These are phyloP conservation scores for Yarrowia sp. DNA, from an alignment of 805 yeast genomes.

Conservation along the genomic window DNA sequence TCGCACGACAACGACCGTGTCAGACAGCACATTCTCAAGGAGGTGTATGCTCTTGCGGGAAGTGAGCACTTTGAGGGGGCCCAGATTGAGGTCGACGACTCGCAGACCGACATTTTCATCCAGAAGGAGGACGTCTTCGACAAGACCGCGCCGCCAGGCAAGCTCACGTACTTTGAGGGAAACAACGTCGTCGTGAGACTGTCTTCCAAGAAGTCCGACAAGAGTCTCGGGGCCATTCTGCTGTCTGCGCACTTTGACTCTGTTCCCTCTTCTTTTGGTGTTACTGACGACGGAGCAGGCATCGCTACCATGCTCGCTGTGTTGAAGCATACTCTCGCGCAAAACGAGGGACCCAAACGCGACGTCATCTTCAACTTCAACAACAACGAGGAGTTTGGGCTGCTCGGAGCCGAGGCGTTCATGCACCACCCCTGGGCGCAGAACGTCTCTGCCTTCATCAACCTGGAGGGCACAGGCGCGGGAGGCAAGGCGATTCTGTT, in stretches of 20 bases:
- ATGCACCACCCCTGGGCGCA: slow-evolving; percentile 69
- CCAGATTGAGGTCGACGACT: slow-evolving; percentile 44
- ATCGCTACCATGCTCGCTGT: slow-evolving; percentile 76
- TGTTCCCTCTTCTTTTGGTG: slow-evolving; percentile 82
- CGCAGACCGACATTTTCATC: slow-evolving; percentile 48
- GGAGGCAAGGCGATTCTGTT: slow-evolving; percentile 83
- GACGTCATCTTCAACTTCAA: slow-evolving; percentile 82
- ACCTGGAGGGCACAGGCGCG: slow-evolving; percentile 90
- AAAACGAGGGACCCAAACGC: slow-evolving; percentile 52
- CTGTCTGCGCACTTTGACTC: slow-evolving; percentile 84
- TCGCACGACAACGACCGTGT: slow-evolving; percentile 74
- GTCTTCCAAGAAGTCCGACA: not conserved
- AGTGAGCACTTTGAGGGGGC: slow-evolving; percentile 36
- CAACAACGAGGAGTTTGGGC: slow-evolving; percentile 85
- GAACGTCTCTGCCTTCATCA: slow-evolving; percentile 58
- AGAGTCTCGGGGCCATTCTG: slow-evolving; percentile 54
- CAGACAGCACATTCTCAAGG: slow-evolving; percentile 58
- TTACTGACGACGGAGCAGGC: slow-evolving; percentile 93
- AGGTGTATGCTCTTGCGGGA: slow-evolving; percentile 43
- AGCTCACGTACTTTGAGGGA: slow-evolving; percentile 75
- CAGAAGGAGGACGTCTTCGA: slow-evolving; percentile 48
- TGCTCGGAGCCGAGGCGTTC: slow-evolving; percentile 76
- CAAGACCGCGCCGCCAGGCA: slow-evolving; percentile 41
- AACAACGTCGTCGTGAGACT: slow-evolving; percentile 76
- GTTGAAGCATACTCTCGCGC: slow-evolving; percentile 47